Conservation (phyloP, 73 alveolate genomes). For the Diophrys appendiculata region DNA sequence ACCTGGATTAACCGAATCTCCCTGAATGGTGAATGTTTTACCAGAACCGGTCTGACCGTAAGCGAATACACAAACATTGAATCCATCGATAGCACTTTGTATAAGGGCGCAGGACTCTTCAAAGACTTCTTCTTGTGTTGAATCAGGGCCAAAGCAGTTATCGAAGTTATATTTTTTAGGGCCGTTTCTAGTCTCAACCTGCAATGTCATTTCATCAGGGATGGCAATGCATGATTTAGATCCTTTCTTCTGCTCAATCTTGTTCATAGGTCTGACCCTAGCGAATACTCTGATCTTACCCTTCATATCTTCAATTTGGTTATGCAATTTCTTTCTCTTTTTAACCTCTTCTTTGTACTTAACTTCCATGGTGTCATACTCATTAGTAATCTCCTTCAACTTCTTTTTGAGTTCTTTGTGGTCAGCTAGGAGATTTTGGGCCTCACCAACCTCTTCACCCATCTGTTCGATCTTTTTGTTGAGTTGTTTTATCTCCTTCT, state of each 20-base stretch:
- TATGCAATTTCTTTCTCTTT: constrained; percentile 71
- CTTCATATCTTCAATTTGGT: constrained; percentile 87
- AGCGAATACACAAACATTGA: constrained; percentile 97
- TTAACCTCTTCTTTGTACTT: constrained; percentile 53
- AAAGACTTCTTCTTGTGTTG: constrained; percentile 84
- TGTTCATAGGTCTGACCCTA: constrained; percentile 89
- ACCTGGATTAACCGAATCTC: constrained; percentile 89
- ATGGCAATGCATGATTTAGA: constrained; percentile 26
- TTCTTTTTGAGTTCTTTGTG: constrained; percentile 7
- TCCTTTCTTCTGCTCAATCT: constrained; percentile 43
- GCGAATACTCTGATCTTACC: constrained; percentile 93
- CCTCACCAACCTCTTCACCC: constrained; percentile 22
- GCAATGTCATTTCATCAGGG: constrained; percentile 51
- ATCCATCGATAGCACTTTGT: constrained; percentile 96
- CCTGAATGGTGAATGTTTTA: constrained; percentile 96
- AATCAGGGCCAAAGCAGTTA: constrained; percentile 70
- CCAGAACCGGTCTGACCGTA: constrained; percentile 99
- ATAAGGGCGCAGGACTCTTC: constrained; percentile 86
- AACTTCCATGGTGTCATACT: constrained; percentile 18
- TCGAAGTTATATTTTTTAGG: constrained; percentile 75
- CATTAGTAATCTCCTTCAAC: constrained; percentile 11
- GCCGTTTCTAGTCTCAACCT: constrained; percentile 32
- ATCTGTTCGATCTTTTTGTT: constrained; percentile 17
- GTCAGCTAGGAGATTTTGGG: constrained; percentile 1
- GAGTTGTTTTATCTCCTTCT: constrained; percentile 17